Conservation (phyloP, 2,329 filamentous ascomycete species). For the Ramularia endophylla region DNA sequence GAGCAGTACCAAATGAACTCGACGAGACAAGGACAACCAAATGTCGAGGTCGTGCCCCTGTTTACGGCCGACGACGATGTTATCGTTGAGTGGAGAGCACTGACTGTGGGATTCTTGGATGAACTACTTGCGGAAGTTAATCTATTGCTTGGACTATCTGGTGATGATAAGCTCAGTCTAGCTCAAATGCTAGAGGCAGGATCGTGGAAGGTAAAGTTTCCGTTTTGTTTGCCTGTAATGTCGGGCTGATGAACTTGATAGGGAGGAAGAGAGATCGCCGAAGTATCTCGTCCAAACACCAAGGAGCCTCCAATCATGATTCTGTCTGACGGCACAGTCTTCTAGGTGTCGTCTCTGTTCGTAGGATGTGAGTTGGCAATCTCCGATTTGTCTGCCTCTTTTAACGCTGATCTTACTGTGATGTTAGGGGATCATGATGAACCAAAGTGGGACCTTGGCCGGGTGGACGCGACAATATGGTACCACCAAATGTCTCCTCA, state of each 20-base stretch:
- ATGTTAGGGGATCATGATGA: no score
- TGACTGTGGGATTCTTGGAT: constrained; percentile 69
- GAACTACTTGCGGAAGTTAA: constrained; percentile 66
- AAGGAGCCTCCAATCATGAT: constrained; percentile 97
- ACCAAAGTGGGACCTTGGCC: constrained; percentile 1
- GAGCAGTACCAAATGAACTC: constrained; percentile 65
- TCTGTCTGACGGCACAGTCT: constrained; percentile 91
- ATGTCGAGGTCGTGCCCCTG: constrained; percentile 65
- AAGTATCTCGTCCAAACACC: constrained; percentile 91
- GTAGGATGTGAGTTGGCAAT: constrained; percentile 23
- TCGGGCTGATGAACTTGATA: constrained; percentile 31
- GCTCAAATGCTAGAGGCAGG: constrained; percentile 92
- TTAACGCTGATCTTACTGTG: no score
- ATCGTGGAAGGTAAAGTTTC: constrained; percentile 77
- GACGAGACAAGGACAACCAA: constrained; percentile 64
- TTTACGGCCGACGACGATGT: constrained; percentile 70
- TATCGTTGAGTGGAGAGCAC: constrained; percentile 72
- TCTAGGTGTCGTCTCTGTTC: constrained; percentile 48
- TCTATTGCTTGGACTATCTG: constrained; percentile 59
- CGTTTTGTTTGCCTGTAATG: neutral
- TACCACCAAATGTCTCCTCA: constrained; percentile 5
- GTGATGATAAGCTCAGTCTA: constrained; percentile 64
- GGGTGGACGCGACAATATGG: constrained; percentile 7
- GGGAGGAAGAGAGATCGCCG: constrained; percentile 93
- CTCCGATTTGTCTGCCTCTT: neutral